Evolutionary conservation across 805 yeast genomes (phyloP), one percentile per base, ranked within the genome.

Genomic region (Candida silvicultrix): DNA sequence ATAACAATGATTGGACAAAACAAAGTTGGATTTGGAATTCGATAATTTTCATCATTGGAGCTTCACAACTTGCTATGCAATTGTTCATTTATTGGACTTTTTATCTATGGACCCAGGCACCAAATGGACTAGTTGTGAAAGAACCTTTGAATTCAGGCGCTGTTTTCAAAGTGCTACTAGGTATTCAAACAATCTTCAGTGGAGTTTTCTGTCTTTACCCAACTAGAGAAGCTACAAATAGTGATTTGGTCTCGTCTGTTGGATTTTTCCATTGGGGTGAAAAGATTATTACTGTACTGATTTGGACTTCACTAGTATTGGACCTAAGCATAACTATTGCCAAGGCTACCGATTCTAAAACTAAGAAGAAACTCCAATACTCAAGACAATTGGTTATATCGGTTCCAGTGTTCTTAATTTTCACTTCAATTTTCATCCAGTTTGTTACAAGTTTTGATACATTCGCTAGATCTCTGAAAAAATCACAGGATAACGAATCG

Each of bases 381-480:
- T 37, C 39, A 21, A 37, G 39, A 37, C 39, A 37, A 37, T 37
- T 37, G 10, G 39, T 21, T 14, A 37, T 37, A 16, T 37, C 39
- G 4, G 23, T 37, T 4, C 39, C 39, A 10, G 39, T 37, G 11
- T 19, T 37, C 16, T 5, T 37, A 5, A 9, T 37, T 4, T 37
- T 37, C 39, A 37, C 39, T 9, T 37, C 39, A 19, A 20, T 20
- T 21, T 37, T 37, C 12, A 20, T 20, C 5, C 39, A 37, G 15
- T 37, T 37, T 21, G 39, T 37, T 15, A 37, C 39, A 14, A 37
- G 39, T 37, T 37, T 37, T 37, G 39, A 37, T 21, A 37, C 39
- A 7, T 37, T 37, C 21, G 39, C 39, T 12, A 21, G 39, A 16
- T 37, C 39, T 6, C 15, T 37, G 39, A 37, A 37, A 14, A 37